Conservation (phyloP, 306 rosid genomes). For the Medicago ruthenica region DNA sequence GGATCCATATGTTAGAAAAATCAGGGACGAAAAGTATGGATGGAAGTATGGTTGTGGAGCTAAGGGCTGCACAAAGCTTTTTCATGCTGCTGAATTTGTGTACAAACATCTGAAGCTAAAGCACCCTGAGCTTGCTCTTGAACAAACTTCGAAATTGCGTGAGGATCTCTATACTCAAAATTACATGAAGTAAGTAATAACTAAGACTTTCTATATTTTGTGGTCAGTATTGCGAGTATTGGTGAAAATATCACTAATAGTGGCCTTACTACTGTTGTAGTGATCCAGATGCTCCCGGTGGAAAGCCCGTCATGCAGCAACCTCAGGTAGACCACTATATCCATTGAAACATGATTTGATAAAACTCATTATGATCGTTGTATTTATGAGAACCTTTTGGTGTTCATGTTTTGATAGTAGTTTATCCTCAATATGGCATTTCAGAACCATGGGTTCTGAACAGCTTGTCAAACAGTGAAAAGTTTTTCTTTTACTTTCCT, state of each 20-base stretch:
- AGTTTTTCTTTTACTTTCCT: not conserved
- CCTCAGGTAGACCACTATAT: slow-evolving; percentile 61
- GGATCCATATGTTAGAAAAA: slow-evolving; percentile 91
- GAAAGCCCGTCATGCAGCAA: slow-evolving; percentile 97
- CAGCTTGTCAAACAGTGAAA: slow-evolving; percentile 11
- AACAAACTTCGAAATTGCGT: slow-evolving; percentile 79
- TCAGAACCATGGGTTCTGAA: not conserved
- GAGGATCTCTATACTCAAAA: slow-evolving; percentile 92
- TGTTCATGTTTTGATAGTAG: slow-evolving; percentile 7
- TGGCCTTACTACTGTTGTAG: slow-evolving; percentile 57
- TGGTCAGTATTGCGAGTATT: not conserved
- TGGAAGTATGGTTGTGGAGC: slow-evolving; percentile 99
- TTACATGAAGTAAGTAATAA: slow-evolving; percentile 86
- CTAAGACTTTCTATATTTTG: slow-evolving; percentile 14
- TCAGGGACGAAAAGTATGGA: slow-evolving; percentile 98
- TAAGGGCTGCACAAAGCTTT: slow-evolving; percentile 98
- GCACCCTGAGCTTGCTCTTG: slow-evolving; percentile 87
- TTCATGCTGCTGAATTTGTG: slow-evolving; percentile 97
- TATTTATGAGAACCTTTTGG: slow-evolving; percentile 16
- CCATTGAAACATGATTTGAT: slow-evolving; percentile 20
- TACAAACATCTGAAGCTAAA: slow-evolving; percentile 92
- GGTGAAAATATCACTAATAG: slow-evolving; percentile 43
- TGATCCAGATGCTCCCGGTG: slow-evolving; percentile 93
- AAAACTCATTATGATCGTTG: not conserved
- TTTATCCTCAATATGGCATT: slow-evolving; percentile 17